phyloP scores from a whole-genome alignment of 2,329 filamentous ascomycete genomes.

The Raffaelea ambrosiae region DNA sequence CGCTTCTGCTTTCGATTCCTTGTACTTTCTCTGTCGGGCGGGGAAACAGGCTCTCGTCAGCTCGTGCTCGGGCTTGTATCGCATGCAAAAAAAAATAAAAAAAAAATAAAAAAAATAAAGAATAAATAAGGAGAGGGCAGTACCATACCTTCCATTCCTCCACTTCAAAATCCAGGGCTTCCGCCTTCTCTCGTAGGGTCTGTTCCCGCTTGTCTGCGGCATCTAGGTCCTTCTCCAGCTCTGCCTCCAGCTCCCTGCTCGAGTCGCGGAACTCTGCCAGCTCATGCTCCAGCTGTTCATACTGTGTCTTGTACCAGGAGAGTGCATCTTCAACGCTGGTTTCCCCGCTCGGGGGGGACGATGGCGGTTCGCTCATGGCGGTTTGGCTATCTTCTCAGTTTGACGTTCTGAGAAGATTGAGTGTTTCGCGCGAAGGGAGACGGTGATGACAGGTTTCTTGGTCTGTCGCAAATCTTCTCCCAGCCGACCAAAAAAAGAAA shows the following conservation, averaged over 20 bases:
- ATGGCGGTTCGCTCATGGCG: slow-evolving; percentile 51
- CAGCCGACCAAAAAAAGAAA: neutral
- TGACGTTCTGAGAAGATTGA: neutral
- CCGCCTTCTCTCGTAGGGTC: slow-evolving; percentile 76
- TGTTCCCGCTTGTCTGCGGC: slow-evolving; percentile 90
- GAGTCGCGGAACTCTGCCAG: slow-evolving; percentile 90
- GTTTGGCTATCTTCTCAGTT: slow-evolving; percentile 5
- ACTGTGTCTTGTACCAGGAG: slow-evolving; percentile 91
- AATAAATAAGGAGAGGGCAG: no score
- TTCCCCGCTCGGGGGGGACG: slow-evolving; percentile 50
- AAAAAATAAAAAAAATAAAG: no score
- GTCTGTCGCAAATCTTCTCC: no score
- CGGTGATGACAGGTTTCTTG: neutral
- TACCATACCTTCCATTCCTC: slow-evolving; percentile 91
- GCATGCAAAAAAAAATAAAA: no score
- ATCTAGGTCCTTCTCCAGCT: slow-evolving; percentile 93
- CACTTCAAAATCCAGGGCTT: slow-evolving; percentile 76
- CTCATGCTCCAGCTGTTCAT: slow-evolving; percentile 85
- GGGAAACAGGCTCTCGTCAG: no score
- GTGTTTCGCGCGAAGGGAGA: no score
- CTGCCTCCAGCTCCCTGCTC: slow-evolving; percentile 86
- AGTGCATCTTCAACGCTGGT: slow-evolving; percentile 64
- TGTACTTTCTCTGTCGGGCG: slow-evolving; percentile 92
- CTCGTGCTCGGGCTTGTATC: slow-evolving; percentile 6
- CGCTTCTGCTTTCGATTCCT: slow-evolving; percentile 83